These are phyloP conservation scores for Diaporthe aspalathi DNA, from an alignment of 2,329 filamentous ascomycete genomes.

Conservation along the genomic window DNA sequence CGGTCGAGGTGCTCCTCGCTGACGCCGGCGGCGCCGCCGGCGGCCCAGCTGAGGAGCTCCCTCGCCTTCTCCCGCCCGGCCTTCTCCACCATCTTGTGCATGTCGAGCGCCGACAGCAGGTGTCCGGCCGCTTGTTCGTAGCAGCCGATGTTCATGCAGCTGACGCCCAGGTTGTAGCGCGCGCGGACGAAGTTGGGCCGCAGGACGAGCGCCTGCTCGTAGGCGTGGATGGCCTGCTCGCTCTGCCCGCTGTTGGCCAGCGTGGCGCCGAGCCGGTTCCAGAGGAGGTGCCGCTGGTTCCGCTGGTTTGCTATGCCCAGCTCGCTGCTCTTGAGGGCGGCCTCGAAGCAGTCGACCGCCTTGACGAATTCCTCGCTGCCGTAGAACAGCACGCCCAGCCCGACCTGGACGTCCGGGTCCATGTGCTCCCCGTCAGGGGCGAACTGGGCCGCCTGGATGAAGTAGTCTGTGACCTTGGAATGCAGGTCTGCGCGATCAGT, in stretches of 20 bases:
- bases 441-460: conserved; percentile 91
- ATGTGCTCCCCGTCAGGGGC: conserved; percentile 93
- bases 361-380: conserved; percentile 98
- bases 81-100: conserved; percentile 94
- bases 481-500: conserved; percentile 92
- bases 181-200: conserved; percentile 97
- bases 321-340: conserved; percentile 88
- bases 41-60: conserved; percentile 76
- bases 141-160: conserved; percentile 97
- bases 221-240: conserved; percentile 96
- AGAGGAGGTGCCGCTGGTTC: conserved; percentile 90
- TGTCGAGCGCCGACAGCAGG: conserved; percentile 88
- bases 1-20: conserved; percentile 81
- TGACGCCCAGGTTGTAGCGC: conserved; percentile 95
- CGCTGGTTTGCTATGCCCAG: conserved; percentile 84
- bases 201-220: conserved; percentile 89
- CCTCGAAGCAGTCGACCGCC: conserved; percentile 97
- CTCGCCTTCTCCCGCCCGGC: conserved; percentile 85
- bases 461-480: conserved; percentile 88
- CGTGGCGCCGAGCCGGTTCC: conserved; percentile 96
- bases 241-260: conserved; percentile 93
- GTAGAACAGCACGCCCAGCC: conserved; percentile 96
- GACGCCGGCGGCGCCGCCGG: conserved; percentile 56
- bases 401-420: conserved; percentile 98
- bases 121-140: conserved; percentile 93